Percentiles rank a stretch among this genome's conserved stretches.
These are phyloP conservation scores for Trichophyton rubrum DNA, from an alignment of 2,329 filamentous ascomycete genomes.

Conservation along the genomic window DNA sequence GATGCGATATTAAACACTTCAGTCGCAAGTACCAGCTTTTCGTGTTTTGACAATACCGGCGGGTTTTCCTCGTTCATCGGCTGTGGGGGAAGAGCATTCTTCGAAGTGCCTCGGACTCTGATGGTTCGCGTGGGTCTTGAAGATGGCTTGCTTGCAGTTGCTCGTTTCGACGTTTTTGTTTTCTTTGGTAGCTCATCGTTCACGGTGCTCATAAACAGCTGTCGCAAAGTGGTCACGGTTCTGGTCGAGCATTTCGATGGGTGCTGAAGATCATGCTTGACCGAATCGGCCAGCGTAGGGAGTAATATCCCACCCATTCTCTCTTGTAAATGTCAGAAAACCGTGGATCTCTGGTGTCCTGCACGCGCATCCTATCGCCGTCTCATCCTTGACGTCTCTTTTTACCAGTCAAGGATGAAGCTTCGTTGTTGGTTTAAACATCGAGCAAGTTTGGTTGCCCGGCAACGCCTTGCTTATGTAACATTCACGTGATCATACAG, in stretches of 20 bases:
- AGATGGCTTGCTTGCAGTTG: background rate
- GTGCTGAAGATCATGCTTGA: slow-evolving; percentile 44
- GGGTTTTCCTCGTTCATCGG: slow-evolving; percentile 18
- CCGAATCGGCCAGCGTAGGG: slow-evolving; percentile 27
- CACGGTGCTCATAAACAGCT: slow-evolving; percentile 22
- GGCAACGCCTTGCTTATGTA: slow-evolving; percentile 7
- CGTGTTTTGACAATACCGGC: slow-evolving; percentile 23
- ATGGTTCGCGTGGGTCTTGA: slow-evolving; percentile 12
- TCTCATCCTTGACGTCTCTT: background rate
- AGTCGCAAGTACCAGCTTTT: slow-evolving; percentile 33
- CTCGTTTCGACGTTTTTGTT: slow-evolving; percentile 18
- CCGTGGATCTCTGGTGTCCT: background rate
- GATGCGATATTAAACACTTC: slow-evolving; percentile 36
- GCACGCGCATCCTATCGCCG: background rate
- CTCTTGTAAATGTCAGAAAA: background rate
- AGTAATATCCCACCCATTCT: slow-evolving; percentile 12
- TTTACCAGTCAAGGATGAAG: background rate
- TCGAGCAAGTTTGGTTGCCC: slow-evolving; percentile 8
- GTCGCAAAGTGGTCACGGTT: slow-evolving; percentile 29
- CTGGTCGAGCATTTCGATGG: slow-evolving; percentile 41
- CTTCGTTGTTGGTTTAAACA: slow-evolving; percentile 10
- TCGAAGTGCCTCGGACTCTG: slow-evolving; percentile 18
- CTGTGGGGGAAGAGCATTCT: slow-evolving; percentile 18
- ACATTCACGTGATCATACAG: background rate
- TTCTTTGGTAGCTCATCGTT: slow-evolving; percentile 14